Percentiles rank a stretch among this genome's conserved stretches.
phyloP scores from a whole-genome alignment of 768 basidiomycete species.

The Exsudoporus frostii region DNA sequence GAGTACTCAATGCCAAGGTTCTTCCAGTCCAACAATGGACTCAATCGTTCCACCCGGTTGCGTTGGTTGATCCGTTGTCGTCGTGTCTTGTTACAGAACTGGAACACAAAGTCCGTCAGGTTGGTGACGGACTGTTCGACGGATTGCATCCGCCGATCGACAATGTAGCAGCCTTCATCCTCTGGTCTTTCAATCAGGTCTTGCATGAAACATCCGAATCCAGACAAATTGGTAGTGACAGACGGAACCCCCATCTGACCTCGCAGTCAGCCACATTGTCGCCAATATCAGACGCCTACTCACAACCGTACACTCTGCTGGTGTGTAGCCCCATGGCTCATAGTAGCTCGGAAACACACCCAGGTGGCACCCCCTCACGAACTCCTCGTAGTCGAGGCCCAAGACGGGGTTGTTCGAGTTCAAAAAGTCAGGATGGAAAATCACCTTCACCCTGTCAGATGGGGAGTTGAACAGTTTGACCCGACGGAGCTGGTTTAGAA shows the following conservation, averaged over 20 bases:
- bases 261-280: constrained; percentile 7
- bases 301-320: constrained; percentile 98
- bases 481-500: constrained; percentile 90
- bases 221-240: constrained; percentile 95
- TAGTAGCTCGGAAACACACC: constrained; percentile 99
- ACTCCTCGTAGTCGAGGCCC: constrained; percentile 98
- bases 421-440: constrained; percentile 98
- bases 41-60: constrained; percentile 93
- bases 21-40: constrained; percentile 97
- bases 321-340: constrained; percentile 95
- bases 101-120: constrained; percentile 72
- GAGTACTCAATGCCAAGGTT: constrained; percentile 95
- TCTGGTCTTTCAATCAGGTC: constrained; percentile 93
- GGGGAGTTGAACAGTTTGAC: constrained; percentile 89
- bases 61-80: constrained; percentile 98
- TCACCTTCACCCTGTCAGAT: constrained; percentile 91
- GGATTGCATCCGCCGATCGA: constrained; percentile 85
- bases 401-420: constrained; percentile 98
- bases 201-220: constrained; percentile 98
- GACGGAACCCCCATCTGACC: constrained; percentile 94
- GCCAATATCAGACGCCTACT: constrained; percentile 27
- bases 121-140: constrained; percentile 90
- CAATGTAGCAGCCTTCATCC: constrained; percentile 95
- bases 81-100: constrained; percentile 79
- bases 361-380: constrained; percentile 95